Evolutionary conservation across 306 rosid species (phyloP), one percentile per base, ranked within the genome.

Genomic region (Cucurbita ficifolia): DNA sequence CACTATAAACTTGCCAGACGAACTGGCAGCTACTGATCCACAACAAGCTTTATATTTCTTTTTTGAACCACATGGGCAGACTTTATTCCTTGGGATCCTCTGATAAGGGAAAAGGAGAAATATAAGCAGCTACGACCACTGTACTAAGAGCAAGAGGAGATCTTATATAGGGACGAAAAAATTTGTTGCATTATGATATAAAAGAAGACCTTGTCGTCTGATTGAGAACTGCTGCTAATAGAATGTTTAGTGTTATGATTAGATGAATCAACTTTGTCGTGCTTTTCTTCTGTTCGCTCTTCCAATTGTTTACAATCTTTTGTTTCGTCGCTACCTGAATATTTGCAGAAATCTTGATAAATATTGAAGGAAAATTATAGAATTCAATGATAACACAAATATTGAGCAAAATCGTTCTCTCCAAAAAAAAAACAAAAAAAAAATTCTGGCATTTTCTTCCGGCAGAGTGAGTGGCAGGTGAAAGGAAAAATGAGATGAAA

Each of bases 11-110:
- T 82, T 87, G 12, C 89, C 67, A 73, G 85, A 71, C 46, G 89
- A 81, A 74, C 74, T 88, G 49, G 86, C 90, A 46, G 54, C 54
- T 56, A 80, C 75, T 40, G 88, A 70, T 81, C 95, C 96, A 71
- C 95, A 90, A 59, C 96, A 90, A 78, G 89, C 82, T 80, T 90
- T 88, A 79, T 88, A 80, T 82, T 90, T 88, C 89, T 88, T 90
- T 82, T 81, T 85, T 38, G 96, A 88, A 69, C 90, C 95, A 73
- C 96, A 90, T 0, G 92, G 86, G 80, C 96, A 90, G 77, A 81
- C 77, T 81, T 82, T 87, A 81, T 90, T 90, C 84, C 85, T 82
- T 13, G 94, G 78, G 82, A 86, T 80, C 75, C 80, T 87, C 89
- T 80, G 91, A 68, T 17, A 75, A 55, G 59, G 43, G 5, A 55